Conservation (phyloP, 805 yeast species). For the Suhomyces canberraensis region DNA sequence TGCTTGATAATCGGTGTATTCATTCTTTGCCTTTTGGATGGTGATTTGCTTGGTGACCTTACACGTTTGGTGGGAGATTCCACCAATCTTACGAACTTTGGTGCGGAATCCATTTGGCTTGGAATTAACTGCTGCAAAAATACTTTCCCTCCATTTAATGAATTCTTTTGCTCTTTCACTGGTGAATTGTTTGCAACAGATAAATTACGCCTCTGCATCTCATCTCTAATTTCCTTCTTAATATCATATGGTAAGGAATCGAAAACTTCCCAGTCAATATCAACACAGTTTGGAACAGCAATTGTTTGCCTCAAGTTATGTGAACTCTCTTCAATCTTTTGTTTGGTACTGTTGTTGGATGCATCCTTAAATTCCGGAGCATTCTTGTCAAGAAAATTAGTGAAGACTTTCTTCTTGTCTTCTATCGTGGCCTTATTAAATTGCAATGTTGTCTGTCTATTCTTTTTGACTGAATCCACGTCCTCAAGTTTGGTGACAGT, state of each 20-base stretch:
- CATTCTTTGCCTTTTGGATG: conserved; percentile 10
- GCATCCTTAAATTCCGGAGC: conserved; percentile 12
- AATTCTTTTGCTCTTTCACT: too few relatives aligned
- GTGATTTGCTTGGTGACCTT: conserved; percentile 23
- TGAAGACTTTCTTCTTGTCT: conserved; percentile 13
- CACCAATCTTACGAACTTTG: conserved; percentile 29
- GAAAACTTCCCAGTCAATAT: conserved; percentile 66
- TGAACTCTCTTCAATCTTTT: not conserved
- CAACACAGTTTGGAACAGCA: conserved; percentile 6
- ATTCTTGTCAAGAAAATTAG: not conserved
- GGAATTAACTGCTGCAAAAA: conserved; percentile 40
- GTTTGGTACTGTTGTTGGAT: conserved; percentile 7
- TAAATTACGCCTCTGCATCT: conserved; percentile 42
- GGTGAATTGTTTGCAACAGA: too few relatives aligned
- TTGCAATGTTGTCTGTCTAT: conserved; percentile 23
- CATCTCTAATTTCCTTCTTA: conserved; percentile 55
- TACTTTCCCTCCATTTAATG: conserved; percentile 15
- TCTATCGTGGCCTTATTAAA: conserved; percentile 22
- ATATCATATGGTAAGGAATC: conserved; percentile 64
- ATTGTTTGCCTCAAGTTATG: too few relatives aligned
- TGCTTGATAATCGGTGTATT: conserved; percentile 15
- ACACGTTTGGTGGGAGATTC: conserved; percentile 33
- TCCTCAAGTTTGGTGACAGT: conserved; percentile 59
- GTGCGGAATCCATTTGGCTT: conserved; percentile 23
- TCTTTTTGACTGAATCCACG: conserved; percentile 12